Evolutionary conservation across 2,329 filamentous ascomycete genomes (phyloP).

Genomic region (Magnaporthales sp.): DNA sequence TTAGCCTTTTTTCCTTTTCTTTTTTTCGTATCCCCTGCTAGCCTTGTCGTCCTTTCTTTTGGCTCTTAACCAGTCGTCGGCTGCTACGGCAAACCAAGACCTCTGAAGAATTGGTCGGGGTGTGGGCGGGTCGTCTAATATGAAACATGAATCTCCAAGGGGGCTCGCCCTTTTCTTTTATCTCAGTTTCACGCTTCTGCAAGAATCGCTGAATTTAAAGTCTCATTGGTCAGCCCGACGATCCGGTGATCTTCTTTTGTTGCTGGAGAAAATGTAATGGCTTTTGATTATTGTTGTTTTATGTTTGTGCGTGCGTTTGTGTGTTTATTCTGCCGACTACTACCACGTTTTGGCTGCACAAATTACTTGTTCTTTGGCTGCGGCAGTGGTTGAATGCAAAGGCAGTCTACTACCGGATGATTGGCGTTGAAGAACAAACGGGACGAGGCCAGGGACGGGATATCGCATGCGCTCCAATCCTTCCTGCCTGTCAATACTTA

Average conservation of each 20-base stretch:
- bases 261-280: not conserved
- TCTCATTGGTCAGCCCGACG: not conserved
- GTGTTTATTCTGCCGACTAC: not conserved
- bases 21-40: too few species aligned
- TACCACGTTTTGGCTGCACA: not conserved
- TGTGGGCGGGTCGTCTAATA: not conserved
- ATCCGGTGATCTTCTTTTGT: not conserved
- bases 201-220: not conserved
- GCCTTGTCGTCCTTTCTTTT: not conserved
- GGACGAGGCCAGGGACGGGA: not conserved
- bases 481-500: not conserved
- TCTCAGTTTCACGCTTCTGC: not conserved
- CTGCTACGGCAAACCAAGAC: not conserved
- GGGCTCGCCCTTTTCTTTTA: not conserved
- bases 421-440: not conserved
- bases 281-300: not conserved
- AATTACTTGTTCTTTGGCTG: not conserved
- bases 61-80: not conserved
- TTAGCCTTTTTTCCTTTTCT: not conserved
- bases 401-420: not conserved
- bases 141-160: not conserved
- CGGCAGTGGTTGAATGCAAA: not conserved
- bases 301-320: not conserved
- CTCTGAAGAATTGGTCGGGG: too few species aligned
- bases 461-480: not conserved